Evolutionary conservation across 1,139 yeast species (phyloP).

Genomic region (Magnusiomyces sp.): DNA sequence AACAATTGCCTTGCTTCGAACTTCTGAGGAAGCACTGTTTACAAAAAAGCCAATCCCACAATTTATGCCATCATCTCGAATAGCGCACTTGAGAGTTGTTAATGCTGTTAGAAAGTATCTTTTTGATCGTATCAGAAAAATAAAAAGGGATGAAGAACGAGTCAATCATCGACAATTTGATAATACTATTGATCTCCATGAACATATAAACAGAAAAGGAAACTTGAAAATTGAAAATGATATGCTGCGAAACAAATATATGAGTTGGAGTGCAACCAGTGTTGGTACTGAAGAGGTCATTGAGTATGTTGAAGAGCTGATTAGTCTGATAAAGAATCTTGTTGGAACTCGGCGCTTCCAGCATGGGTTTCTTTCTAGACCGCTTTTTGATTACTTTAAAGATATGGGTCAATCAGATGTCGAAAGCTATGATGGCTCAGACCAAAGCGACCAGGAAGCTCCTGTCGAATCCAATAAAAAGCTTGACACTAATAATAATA

Average conservation of each 20-base stretch:
- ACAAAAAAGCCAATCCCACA: conserved; percentile 43
- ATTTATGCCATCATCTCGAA: conserved; percentile 41
- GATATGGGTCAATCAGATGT: background rate
- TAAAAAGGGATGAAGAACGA: conserved; percentile 6
- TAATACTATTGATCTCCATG: background rate
- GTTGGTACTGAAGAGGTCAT: conserved; percentile 43
- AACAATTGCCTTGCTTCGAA: conserved; percentile 32
- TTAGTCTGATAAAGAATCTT: conserved; percentile 35
- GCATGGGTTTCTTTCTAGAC: conserved; percentile 43
- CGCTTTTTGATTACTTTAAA: conserved; percentile 27
- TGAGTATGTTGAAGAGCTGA: conserved; percentile 41
- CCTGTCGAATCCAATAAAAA: background rate
- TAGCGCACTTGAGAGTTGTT: conserved; percentile 40
- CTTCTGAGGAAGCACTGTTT: conserved; percentile 37
- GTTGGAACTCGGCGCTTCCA: conserved; percentile 43
- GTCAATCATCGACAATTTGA: background rate
- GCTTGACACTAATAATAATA: background rate
- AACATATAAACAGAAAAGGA: conserved; percentile 5
- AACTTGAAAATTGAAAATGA: conserved; percentile 9
- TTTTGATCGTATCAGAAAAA: conserved; percentile 8
- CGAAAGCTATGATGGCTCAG: background rate
- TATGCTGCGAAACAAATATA: conserved; percentile 34
- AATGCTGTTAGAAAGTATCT: conserved; percentile 35
- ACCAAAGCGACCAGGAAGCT: too few species aligned
- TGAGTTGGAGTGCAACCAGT: conserved; percentile 46